A percentile compares a stretch with the other conserved stretches of the same genome.
phyloP scores from a whole-genome alignment of 208 protist species.

The Ichthyophonus hoferi region DNA sequence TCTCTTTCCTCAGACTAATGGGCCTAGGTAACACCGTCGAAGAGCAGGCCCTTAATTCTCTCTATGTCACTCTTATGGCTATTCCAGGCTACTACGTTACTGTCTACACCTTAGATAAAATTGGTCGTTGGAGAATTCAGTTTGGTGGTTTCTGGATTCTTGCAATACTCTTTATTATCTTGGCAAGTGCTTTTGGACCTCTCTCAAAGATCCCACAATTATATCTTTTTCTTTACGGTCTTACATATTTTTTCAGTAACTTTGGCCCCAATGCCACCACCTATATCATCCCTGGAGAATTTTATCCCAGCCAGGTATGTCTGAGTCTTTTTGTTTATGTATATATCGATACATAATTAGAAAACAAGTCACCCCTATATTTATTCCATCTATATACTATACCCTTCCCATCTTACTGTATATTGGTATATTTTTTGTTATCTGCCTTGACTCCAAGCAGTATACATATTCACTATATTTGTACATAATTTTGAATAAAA shows the following conservation, averaged over 20 bases:
- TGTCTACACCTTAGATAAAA: background rate
- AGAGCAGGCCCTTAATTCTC: background rate
- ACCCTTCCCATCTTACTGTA: no score
- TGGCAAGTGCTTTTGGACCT: background rate
- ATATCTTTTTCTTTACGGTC: conserved; percentile 50
- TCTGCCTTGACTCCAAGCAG: no score
- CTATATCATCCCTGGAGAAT: conserved; percentile 63
- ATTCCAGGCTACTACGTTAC: background rate
- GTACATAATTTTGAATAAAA: no score
- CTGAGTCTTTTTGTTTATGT: no score
- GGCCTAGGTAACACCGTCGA: background rate
- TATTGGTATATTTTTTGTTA: no score
- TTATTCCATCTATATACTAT: no score
- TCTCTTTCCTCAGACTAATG: background rate
- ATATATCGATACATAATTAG: no score
- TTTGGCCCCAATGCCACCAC: conserved; percentile 69
- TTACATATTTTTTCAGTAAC: conserved; percentile 67
- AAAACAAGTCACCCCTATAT: no score
- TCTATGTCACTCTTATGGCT: background rate
- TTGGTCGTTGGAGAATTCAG: background rate
- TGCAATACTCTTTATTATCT: background rate
- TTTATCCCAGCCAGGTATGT: conserved; percentile 59
- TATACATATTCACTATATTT: no score
- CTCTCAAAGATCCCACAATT: background rate
- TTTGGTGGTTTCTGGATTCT: background rate